Evolutionary conservation across 805 yeast genomes (phyloP), one percentile per base, ranked within the genome.

Genomic region (Candida ipomoeae): DNA sequence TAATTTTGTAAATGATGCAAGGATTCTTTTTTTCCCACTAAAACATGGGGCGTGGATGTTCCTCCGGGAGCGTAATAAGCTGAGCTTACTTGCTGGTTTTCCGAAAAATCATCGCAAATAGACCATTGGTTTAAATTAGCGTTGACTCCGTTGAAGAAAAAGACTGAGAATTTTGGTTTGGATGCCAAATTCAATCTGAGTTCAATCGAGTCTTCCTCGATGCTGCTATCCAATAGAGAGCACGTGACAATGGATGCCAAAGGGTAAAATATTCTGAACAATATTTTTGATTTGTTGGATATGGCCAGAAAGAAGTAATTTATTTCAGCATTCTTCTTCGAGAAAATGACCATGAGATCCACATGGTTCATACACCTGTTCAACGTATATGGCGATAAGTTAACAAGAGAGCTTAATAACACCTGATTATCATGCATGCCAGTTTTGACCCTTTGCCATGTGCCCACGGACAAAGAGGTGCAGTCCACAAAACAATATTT

Each of bases 71-170:
- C 75, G 31, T 75, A 70, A 61, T 72, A 81, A 0, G 94, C 92
- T 51, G 76, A 78, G 48, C 81, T 81, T 5, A 87, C 94, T 62
- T 87, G 92, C 60, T 85, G 89, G 13, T 88, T 91, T 59, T 87
- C 94, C 51, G 89, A 83, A 57, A 87, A 87, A 66, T 87, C 95
- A 51, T 85, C 92, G 66, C 92, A 86, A 23, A 85, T 83, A 1
- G 87, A 83, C 91, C 91, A 85, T 58, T 82, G 87, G 62, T 84
- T 84, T 21, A 75, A 65, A 55, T 77, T 73, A 37, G 77, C 72
- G 54, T 75, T 75, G 46, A 75, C 75, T 15, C 81, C 80, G 57
- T 80, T 77, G 50, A 82, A 70, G 63, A 86, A 87, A 59, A 83
- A 84, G 1, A 87, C 94, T 0, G 91, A 88, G 67, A 87, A 87